Base-by-base conservation (phyloP, 1,139 yeast genomes). In the Pichia sp. region DNA sequence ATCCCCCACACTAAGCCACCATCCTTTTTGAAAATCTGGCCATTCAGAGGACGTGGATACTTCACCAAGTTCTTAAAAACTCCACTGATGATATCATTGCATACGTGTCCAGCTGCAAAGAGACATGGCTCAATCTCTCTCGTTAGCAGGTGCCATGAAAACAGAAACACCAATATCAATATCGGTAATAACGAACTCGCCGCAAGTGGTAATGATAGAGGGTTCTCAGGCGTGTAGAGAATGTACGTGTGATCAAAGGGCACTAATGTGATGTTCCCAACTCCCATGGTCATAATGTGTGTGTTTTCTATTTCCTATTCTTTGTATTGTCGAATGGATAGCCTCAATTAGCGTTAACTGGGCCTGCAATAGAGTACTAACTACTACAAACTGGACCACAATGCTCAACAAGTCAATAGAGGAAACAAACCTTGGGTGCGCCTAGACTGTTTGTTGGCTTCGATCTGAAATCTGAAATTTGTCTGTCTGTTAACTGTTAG, bases 91-190 rank as follows among this genome's bases (percentile, higher is more conserved):
- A 79, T 53, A 56, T 91, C 97, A 46, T 86, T 81, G 10, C 69
- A 64, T 15, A 88, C 74, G 52, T 91, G 98, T 4, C 98, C 98
- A 1, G 73, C 83, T 1, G 91, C 91, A 49, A 85, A 70, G 34
- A 86, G 63, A 17, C 86, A 78, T 0, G 95, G 85, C 55, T 88
- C 96, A 22, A 85, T 69, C 53, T 91, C 97, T 37, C 97, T 64
- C 0, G 94, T 73, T 11, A 80, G 62, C 29, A 87, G 64, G 50
- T 87, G 82, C 85, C 94, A 82, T 10, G 95, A 75, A 21, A 86
- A 72, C 53, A 88, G 82, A 50, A 83, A 83, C 19, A 85, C 76
- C 62, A 88, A 69, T 26, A 86, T 66, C 32, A 80, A 74, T 35
- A 88, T 82, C 2, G 98, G 98, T n/a, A 81, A 64, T 26, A 91